Evolutionary conservation across 2,329 filamentous ascomycete genomes (phyloP).

Genomic region (Neonectria sp.): DNA sequence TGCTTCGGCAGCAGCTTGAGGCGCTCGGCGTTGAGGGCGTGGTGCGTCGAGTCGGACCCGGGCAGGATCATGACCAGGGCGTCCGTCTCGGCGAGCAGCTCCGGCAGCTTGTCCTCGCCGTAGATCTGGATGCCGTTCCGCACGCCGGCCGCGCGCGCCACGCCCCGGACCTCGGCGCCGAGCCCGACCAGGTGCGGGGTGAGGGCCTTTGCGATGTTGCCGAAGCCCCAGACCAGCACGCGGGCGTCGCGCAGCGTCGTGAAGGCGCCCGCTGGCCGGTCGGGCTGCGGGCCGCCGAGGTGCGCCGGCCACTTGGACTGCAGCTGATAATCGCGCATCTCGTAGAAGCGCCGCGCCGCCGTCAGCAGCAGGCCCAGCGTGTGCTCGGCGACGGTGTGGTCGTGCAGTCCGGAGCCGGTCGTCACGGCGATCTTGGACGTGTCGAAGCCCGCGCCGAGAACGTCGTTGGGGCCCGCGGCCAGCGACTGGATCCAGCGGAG

Average conservation of each 20-base stretch:
- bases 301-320: constrained; percentile 72
- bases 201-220: constrained; percentile 76
- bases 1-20: constrained; percentile 69
- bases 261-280: constrained; percentile 70
- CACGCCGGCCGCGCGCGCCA: constrained; percentile 71
- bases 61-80: constrained; percentile 79
- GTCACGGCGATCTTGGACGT: constrained; percentile 65
- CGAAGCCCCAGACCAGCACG: constrained; percentile 75
- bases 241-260: constrained; percentile 72
- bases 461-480: constrained; percentile 77
- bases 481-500: constrained; percentile 78
- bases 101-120: constrained; percentile 66
- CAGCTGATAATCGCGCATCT: constrained; percentile 75
- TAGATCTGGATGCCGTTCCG: constrained; percentile 72
- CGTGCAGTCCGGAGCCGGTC: constrained; percentile 75
- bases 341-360: constrained; percentile 70
- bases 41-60: constrained; percentile 68
- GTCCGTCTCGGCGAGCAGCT: constrained; percentile 71
- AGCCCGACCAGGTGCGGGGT: constrained; percentile 67
- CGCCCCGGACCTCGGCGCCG: constrained; percentile 71
- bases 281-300: constrained; percentile 73
- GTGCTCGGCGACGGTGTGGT: constrained; percentile 77
- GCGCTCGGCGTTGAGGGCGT: constrained; percentile 69
- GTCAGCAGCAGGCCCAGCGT: constrained; percentile 70
- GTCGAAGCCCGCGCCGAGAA: constrained; percentile 74